Evolutionary conservation across 2,329 filamentous ascomycete genomes (phyloP), one percentile per base, ranked within the genome.

Genomic region (Neurospora crassa): DNA sequence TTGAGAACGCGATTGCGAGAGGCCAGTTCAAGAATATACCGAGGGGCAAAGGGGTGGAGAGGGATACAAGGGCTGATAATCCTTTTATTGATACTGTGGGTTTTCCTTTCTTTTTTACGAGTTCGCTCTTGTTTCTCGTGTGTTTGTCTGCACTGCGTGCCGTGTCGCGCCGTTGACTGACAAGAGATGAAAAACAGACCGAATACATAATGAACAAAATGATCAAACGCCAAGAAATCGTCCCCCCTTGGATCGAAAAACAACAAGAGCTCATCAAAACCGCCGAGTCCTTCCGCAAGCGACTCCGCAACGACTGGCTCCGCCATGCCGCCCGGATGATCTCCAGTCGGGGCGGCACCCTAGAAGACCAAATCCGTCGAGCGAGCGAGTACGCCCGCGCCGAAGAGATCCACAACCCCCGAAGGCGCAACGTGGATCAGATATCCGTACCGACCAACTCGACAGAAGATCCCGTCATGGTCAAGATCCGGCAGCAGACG

Each of bases 171-270:
- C n/a, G n/a, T n/a, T 40, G 37, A 14, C 20, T 29, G 29, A 69
- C 12, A 4, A 45, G n/a, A 45, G 10, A 20, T 10, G 14, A 14
- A 45, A 53, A 11, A 29, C 37, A 76, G 71, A 98, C 96, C 0
- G 95, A 98, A 81, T 97, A 97, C 79, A 92, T 98, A 76, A 91
- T 98, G 91, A 98, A 99, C 82, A 96, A 96, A 82, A 97, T 98
- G 84, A 97, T 99, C 74, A 92, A 97, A 82, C 91, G 92, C 72
- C 96, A 99, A 80, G 94, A 97, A 24, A 92, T 98, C 72, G 93
- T 97, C 0, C 96, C 96, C 0, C 95, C 95, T 0, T 99, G 96
- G 96, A 98, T 99, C 72, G 96, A 99, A 81, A 98, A 97, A 82
- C 96, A 99, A 80, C 95, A 98, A 79, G 94, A 97, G 77, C 83